Base-by-base conservation (phyloP, 352 stramenopile species). In the Phytophthora capsici region DNA sequence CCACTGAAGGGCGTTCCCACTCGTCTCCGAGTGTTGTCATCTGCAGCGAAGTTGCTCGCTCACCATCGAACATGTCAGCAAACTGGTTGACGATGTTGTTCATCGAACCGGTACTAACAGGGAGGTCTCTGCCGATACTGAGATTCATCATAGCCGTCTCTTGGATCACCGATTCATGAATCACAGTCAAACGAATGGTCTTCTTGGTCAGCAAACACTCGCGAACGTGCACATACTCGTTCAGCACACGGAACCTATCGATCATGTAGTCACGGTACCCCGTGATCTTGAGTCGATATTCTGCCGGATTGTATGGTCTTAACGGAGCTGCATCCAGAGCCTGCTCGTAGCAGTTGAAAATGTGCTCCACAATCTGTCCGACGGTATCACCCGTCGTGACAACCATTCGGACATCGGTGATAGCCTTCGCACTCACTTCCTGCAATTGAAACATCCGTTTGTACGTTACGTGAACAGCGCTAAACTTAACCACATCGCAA, bases 271-370 rank as follows among this genome's bases (percentile, higher is more conserved):
- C 88, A 19, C 86, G 85, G 56, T 86, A 94, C 20, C 88, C 86
- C 9, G 80, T 96, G 25, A 96, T 88, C 66, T 96, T 96, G 28
- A 96, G 65, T 50, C 90, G 74, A 55, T 94, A 96, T 65, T 96
- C 83, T 28, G 73, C 77, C 6, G 85, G 85, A 44, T 94, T 84
- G 68, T 95, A 95, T 12, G 87, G 82, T 40, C 73, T 73, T 55
- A 95, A 67, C 8, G 87, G 85, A 0, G 86, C 85, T 0, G 87
- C 85, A 67, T 94, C 85, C 4, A 94, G 63, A 16, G 77, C 79
- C 58, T 91, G 81, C 58, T 92, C 86, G 77, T 95, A 95, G 58
- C 84, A 95, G 54, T 93, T 92, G 62, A 95, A 95, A 23, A 95
- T 94, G 52, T 93, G 84, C 78, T 94, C 87, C 23, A 95, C 87